A percentile compares a stretch with the other conserved stretches of the same genome.
Conservation (phyloP, 2,329 filamentous ascomycete genomes). For the Xenosphaeropsis pyriputrescens region DNA sequence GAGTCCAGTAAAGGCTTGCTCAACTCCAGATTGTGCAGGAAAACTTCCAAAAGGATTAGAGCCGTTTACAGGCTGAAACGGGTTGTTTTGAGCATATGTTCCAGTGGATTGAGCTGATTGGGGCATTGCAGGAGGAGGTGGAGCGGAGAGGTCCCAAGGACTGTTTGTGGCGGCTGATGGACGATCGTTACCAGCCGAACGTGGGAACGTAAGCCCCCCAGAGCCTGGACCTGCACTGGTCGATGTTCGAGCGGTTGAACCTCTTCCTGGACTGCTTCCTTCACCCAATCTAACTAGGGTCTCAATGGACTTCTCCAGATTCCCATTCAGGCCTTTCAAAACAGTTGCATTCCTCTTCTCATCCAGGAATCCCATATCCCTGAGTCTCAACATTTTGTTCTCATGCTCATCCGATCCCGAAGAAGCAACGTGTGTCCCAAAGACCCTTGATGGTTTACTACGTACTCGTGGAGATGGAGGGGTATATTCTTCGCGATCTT, state of each 20-base stretch:
- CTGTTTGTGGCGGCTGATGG: slow-evolving; percentile 32
- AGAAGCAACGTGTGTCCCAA: slow-evolving; percentile 51
- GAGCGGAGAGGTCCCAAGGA: slow-evolving; percentile 47
- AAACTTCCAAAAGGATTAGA: slow-evolving; percentile 57
- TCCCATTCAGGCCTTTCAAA: slow-evolving; percentile 70
- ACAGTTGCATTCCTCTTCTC: slow-evolving; percentile 68
- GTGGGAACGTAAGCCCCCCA: too few species aligned
- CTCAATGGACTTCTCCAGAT: slow-evolving; percentile 76
- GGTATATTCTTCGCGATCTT: slow-evolving; percentile 5
- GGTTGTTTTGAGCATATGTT: slow-evolving; percentile 24
- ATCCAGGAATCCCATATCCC: slow-evolving; percentile 87
- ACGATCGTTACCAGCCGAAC: too few species aligned
- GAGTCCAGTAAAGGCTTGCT: slow-evolving; percentile 61
- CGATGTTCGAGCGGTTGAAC: too few species aligned
- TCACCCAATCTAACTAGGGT: slow-evolving; percentile 73
- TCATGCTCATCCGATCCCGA: slow-evolving; percentile 42
- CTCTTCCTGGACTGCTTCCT: slow-evolving; percentile 27
- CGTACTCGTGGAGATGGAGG: slow-evolving; percentile 11
- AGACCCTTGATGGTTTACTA: slow-evolving; percentile 48
- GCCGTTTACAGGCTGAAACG: slow-evolving; percentile 12
- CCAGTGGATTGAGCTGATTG: slow-evolving; percentile 53
- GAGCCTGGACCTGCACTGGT: too few species aligned
- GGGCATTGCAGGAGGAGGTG: slow-evolving; percentile 19
- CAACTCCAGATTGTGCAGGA: slow-evolving; percentile 24
- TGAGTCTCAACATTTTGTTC: slow-evolving; percentile 59